Base-by-base conservation (phyloP, 2,329 filamentous ascomycete genomes). In the Aaosphaeria arxii region DNA sequence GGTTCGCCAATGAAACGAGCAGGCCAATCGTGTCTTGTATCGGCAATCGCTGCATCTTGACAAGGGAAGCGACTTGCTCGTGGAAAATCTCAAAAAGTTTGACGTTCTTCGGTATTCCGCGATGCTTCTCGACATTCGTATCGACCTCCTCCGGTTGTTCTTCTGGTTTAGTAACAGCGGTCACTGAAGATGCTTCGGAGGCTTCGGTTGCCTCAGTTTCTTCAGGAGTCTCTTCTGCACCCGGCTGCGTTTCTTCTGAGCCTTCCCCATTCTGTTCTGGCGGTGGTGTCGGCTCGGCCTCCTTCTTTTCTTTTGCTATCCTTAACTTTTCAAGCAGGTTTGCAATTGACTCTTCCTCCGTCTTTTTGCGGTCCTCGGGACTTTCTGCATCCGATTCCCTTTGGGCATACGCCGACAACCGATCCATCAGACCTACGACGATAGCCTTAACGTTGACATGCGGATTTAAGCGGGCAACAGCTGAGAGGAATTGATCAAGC, bases 381-480 rank as follows among this genome's bases (percentile, higher is more conserved):
- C 82, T 79, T 47, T 88, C 86, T 28, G 82, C 81, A 56, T 89
- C 83, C 4, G 89, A 82, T 71, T 97, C 92, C 48, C 91, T 82
- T 60, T 94, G 87, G n/a, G 94, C 92, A 70, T 96, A 99, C 47
- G 91, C 87, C 5, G 94, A 96, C 30, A 99, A 74, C 36, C 94
- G 85, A 66, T 99, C 92, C 95, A 99, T 99, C 51, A 99, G 78
- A 29, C 92, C 94, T 65, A 97, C 96, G 7, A 99, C 92, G 49
- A 99, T 99, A 42, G 89, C 88, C 75, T 99, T 99, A 73, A 99
- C 86, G 59, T 99, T 96, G 62, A 99, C 94, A 64, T 97, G 89
- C 0, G 92, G 94, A 63, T 99, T 96, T 35, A 99, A 78, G 49
- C 92, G 82, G 11, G 92, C 90, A 32, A 96, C 95, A 5, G 94